phyloP scores from a whole-genome alignment of 2,329 filamentous ascomycete species.

The Xylariomycetidae sp. region DNA sequence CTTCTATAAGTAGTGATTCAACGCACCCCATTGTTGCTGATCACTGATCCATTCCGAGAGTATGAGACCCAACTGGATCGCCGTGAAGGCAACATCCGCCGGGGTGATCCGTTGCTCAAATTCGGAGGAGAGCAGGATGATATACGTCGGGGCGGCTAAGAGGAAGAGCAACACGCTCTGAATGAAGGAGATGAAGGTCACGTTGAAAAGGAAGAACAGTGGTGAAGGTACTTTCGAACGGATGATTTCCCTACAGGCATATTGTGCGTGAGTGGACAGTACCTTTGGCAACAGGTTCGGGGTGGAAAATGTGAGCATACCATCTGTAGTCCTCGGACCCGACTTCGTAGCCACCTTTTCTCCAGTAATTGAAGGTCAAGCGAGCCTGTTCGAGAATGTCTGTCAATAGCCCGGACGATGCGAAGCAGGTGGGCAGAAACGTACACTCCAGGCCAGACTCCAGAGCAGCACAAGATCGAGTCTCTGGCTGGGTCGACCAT shows the following conservation, averaged over 20 bases:
- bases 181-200: constrained; percentile 79
- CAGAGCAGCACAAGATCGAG: constrained; percentile 70
- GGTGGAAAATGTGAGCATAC: constrained; percentile 28
- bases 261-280: no score
- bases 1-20: no score
- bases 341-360: constrained; percentile 83
- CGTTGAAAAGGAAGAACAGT: constrained; percentile 79
- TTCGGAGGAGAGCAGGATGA: constrained; percentile 69
- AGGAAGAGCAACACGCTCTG: constrained; percentile 80
- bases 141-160: constrained; percentile 73
- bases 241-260: constrained; percentile 65
- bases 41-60: constrained; percentile 77
- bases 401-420: no score
- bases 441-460: constrained; percentile 74
- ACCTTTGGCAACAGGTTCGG: no score
- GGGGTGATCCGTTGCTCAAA: constrained; percentile 47
- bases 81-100: constrained; percentile 45
- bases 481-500: constrained; percentile 63
- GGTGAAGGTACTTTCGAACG: constrained; percentile 58
- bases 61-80: constrained; percentile 45
- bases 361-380: constrained; percentile 94
- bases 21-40: constrained; percentile 82
- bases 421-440: no score
- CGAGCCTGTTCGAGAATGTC: constrained; percentile 60
- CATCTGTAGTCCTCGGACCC: constrained; percentile 96